phyloP scores from a whole-genome alignment of 768 basidiomycete genomes.

The Podaxis mareebaensis region DNA sequence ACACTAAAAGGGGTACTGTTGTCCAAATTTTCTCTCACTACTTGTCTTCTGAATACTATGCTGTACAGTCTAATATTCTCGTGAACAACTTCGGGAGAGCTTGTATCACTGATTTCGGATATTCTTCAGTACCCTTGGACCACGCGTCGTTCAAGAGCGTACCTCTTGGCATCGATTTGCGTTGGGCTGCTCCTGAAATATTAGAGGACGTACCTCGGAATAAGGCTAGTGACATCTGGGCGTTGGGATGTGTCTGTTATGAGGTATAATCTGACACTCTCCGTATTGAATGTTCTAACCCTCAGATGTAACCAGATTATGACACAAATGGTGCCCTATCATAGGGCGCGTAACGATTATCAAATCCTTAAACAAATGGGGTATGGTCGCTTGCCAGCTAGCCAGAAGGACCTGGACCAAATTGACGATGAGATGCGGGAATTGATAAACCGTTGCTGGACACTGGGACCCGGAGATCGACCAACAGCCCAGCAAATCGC shows the following conservation, averaged over 20 bases:
- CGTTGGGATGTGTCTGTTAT: conserved; percentile 19
- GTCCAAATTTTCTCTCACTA: neutral
- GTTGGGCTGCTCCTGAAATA: conserved; percentile 18
- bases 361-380: too few relatives aligned
- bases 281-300: neutral
- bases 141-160: neutral
- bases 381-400: neutral
- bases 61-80: conserved; percentile 15
- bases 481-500: neutral
- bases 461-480: neutral
- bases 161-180: neutral
- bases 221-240: conserved; percentile 19
- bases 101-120: conserved; percentile 19
- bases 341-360: neutral
- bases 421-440: neutral
- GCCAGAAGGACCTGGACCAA: neutral
- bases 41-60: neutral
- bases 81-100: conserved; percentile 11
- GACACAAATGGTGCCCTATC: neutral
- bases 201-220: neutral
- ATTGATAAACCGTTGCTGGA: neutral
- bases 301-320: neutral
- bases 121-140: conserved; percentile 4
- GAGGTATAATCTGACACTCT: conserved; percentile 5
- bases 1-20: conserved; percentile 19